A percentile compares a stretch with the other conserved stretches of the same genome.
These are phyloP conservation scores for Fusarium subglutinans DNA, from an alignment of 2,329 filamentous ascomycete species.

Conservation along the genomic window DNA sequence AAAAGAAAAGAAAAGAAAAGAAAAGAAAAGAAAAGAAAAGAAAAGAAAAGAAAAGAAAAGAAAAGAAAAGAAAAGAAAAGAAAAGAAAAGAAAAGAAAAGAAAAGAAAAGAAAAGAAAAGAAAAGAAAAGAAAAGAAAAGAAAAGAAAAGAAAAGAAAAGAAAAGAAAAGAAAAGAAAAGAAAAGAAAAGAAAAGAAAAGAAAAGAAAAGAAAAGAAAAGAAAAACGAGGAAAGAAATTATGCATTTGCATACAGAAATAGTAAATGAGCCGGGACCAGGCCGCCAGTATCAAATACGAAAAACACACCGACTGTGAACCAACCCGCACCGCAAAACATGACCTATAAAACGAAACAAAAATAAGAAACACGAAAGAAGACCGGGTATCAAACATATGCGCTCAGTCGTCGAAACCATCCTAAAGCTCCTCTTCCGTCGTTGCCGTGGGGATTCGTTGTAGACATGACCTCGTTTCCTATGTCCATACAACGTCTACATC, in stretches of 20 bases:
- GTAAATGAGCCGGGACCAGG: constrained; percentile 6
- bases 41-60: background rate
- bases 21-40: background rate
- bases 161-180: background rate
- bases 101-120: background rate
- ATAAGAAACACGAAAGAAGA: constrained; percentile 17
- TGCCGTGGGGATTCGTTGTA: constrained; percentile 14
- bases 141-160: background rate
- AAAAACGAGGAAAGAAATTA: background rate
- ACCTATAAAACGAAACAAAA: constrained; percentile 25
- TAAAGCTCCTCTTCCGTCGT: constrained; percentile 21
- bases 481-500: constrained; percentile 20
- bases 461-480: constrained; percentile 2
- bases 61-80: background rate
- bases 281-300: constrained; percentile 12
- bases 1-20: background rate
- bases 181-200: background rate
- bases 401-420: constrained; percentile 29
- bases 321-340: constrained; percentile 25
- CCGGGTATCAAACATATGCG: constrained; percentile 43
- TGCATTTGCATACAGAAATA: constrained; percentile 7
- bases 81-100: background rate
- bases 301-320: constrained; percentile 23
- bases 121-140: background rate
- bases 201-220: background rate